Base-by-base conservation (phyloP, 2,329 filamentous ascomycete genomes). In the Botrytis hyacinthi region DNA sequence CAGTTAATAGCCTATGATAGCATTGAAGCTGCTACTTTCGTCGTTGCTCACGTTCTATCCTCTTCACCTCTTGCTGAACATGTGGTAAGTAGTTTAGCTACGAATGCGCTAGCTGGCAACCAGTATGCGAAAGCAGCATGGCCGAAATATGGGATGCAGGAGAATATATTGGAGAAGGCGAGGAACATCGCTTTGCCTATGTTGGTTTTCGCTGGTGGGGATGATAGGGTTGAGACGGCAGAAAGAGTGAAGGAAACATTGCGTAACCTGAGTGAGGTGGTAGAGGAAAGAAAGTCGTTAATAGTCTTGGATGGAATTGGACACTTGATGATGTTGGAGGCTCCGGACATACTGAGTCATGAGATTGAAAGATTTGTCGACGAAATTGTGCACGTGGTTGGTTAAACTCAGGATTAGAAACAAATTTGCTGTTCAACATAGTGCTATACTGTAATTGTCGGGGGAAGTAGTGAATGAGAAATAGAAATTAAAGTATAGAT, bases 91-190 rank as follows among this genome's bases (percentile, higher is more conserved):
- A 35, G 57, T 63, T 4, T 78, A 4, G 76, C 81, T 4, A 65
- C 72, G 3, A 79, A 82, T 74, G 83, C 81, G 75, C 48, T 82
- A 29, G 65, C 69, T 1, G 82, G 81, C 0, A 81, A 77, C 51
- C 29, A 74, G 6, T 73, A 72, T 20, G 82, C 83, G 1, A 82
- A 79, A 60, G 76, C 73, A 35, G 82, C 82, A 0, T 83, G 82
- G 82, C 80, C 81, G 22, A 73, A 74, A 12, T 81, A 82, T 73
- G 80, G 76, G 8, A 82, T 82, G 80, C 75, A 72, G 42, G 81
- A 83, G 70, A 78, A 83, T 73, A 79, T 82, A 61, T 73, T 77
- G 2, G 72, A 74, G 7, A 54, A 72, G 16, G 75, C 77, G 18
- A 76, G 73, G 37, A 61, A 69, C 22, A 78, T 78, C 35, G 48